Conservation (phyloP, 202 grass and related monocot species). For the Elaeis oleifera region DNA sequence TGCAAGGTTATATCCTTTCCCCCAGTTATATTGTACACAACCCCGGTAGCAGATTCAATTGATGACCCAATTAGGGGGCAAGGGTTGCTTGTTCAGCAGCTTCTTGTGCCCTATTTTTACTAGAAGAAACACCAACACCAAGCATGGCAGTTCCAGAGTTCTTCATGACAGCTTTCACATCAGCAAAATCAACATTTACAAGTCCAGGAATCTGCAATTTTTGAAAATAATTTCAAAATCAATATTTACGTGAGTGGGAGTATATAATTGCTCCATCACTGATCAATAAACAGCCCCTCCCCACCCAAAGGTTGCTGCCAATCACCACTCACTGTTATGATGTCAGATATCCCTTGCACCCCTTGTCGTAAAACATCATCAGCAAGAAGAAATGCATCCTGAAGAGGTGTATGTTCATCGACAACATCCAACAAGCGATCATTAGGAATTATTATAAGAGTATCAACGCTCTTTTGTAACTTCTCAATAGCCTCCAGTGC, state of each 20-base stretch:
- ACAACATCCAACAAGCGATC: slow-evolving; percentile 75
- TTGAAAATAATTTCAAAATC: slow-evolving; percentile 1
- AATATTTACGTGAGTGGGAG: background rate
- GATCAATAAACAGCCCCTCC: too few relatives aligned
- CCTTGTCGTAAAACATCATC: slow-evolving; percentile 94
- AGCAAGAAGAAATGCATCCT: slow-evolving; percentile 93
- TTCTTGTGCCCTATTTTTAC: slow-evolving; percentile 90
- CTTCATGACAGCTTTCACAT: slow-evolving; percentile 95
- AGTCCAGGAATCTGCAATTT: slow-evolving; percentile 73
- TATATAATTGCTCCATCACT: background rate
- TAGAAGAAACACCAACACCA: slow-evolving; percentile 79
- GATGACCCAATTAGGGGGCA: slow-evolving; percentile 87
- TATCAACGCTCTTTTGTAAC: slow-evolving; percentile 76
- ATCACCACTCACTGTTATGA: slow-evolving; percentile 54
- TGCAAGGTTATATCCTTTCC: slow-evolving; percentile 98
- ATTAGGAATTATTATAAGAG: slow-evolving; percentile 91
- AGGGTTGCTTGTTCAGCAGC: slow-evolving; percentile 96
- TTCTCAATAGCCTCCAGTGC: slow-evolving; percentile 90
- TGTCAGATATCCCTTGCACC: slow-evolving; percentile 97
- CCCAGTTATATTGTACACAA: slow-evolving; percentile 93
- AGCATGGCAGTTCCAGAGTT: slow-evolving; percentile 96
- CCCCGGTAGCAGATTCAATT: slow-evolving; percentile 76
- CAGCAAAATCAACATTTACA: slow-evolving; percentile 98
- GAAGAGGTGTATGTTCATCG: slow-evolving; percentile 88
- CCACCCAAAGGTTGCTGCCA: background rate